Conservation (phyloP, 2,329 filamentous ascomycete species). For the Penicillium sp. region DNA sequence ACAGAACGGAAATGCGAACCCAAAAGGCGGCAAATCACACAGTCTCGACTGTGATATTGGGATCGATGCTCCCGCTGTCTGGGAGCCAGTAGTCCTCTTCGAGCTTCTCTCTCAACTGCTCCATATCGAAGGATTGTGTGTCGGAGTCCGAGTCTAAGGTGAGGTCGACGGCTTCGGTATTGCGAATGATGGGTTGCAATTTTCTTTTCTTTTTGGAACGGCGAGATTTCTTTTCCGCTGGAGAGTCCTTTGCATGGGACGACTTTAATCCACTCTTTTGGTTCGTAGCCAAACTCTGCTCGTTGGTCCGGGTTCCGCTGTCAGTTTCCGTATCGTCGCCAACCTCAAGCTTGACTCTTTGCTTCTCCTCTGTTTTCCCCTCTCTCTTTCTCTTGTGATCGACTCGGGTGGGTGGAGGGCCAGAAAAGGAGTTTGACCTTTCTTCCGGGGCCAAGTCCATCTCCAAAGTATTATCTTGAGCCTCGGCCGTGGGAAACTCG, state of each 20-base stretch:
- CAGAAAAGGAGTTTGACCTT: too few relatives aligned
- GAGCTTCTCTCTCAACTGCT: conserved; percentile 18
- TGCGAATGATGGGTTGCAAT: conserved; percentile 5
- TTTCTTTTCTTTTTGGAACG: conserved; percentile 1
- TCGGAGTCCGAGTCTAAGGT: conserved; percentile 3
- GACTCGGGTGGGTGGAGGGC: too few relatives aligned
- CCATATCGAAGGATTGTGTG: background rate
- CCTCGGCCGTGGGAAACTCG: conserved; percentile 4
- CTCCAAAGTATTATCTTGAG: too few relatives aligned
- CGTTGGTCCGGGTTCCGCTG: too few relatives aligned
- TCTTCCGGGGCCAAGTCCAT: too few relatives aligned
- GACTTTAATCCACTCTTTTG: background rate
- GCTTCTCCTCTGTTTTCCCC: background rate
- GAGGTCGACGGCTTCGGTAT: conserved; percentile 5
- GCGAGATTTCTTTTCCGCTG: background rate
- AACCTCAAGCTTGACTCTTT: background rate
- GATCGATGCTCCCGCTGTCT: conserved; percentile 31
- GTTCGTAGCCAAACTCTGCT: background rate
- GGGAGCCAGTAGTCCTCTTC: conserved; percentile 45
- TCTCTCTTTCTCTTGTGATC: too few relatives aligned
- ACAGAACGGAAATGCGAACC: background rate
- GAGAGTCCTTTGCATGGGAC: background rate
- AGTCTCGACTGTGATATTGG: conserved; percentile 28
- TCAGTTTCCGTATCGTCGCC: too few relatives aligned
- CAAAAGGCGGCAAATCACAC: conserved; percentile 2